phyloP scores from a whole-genome alignment of 2,329 filamentous ascomycete genomes.

The Colletotrichum echinochloae region DNA sequence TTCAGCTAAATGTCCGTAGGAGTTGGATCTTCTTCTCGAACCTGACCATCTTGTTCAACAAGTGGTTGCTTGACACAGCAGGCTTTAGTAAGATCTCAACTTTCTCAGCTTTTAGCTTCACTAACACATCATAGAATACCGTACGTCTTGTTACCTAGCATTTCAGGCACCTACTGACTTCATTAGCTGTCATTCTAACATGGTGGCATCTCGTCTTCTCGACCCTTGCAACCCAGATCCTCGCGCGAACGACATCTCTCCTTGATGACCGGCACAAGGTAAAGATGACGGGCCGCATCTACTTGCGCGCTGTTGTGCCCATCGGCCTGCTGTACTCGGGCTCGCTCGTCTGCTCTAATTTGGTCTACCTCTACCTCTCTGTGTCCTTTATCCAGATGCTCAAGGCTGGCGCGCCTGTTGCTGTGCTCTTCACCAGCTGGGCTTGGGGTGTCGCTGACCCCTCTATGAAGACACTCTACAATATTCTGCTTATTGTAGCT shows the following conservation, averaged over 20 bases:
- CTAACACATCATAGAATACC: conserved; percentile 54
- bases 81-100: conserved; percentile 74
- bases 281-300: conserved; percentile 70
- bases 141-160: conserved; percentile 49
- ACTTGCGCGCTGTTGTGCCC: conserved; percentile 72
- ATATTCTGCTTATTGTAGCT: conserved; percentile 64
- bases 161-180: conserved; percentile 20
- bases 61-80: conserved; percentile 82
- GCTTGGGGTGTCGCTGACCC: conserved; percentile 64
- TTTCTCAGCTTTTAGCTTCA: not conserved
- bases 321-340: conserved; percentile 75
- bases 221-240: conserved; percentile 73
- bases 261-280: conserved; percentile 73
- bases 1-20: conserved; percentile 47
- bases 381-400: conserved; percentile 80
- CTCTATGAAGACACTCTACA: conserved; percentile 57
- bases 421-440: conserved; percentile 75
- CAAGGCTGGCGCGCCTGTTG: conserved; percentile 75
- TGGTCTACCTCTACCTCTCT: conserved; percentile 75
- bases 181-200: conserved; percentile 67
- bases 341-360: conserved; percentile 74
- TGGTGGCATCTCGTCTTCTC: conserved; percentile 78
- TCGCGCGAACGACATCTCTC: conserved; percentile 72
- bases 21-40: conserved; percentile 90
- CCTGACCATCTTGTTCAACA: conserved; percentile 90